Conservation (phyloP, 257 asterid species). For the Fraxinus quadrangulata region DNA sequence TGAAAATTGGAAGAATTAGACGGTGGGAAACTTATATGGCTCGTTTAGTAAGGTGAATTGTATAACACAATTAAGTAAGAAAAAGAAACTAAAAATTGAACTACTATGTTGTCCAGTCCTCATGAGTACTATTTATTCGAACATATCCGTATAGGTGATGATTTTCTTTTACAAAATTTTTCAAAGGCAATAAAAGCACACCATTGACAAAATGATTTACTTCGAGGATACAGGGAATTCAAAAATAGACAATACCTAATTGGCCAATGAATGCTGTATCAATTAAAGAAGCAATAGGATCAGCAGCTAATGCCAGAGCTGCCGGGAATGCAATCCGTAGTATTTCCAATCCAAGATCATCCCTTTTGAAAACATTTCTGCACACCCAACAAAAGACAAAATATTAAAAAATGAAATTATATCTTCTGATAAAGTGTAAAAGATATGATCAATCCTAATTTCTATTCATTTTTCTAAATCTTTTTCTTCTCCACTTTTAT, state of each 20-base stretch:
- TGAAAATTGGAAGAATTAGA: neutral
- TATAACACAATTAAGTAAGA: too few relatives aligned
- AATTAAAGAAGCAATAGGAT: conserved; percentile 85
- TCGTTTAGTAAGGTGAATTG: too few relatives aligned
- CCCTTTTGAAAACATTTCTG: conserved; percentile 67
- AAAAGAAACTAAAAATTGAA: too few relatives aligned
- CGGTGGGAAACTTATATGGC: too few relatives aligned
- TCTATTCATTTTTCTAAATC: neutral
- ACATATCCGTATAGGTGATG: neutral
- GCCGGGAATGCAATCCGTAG: conserved; percentile 80
- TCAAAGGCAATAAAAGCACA: neutral
- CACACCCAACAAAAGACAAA: neutral
- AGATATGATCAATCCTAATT: neutral
- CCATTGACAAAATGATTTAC: neutral
- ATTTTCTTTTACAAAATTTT: neutral
- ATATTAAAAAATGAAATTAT: neutral
- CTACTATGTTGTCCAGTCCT: neutral
- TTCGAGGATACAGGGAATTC: neutral
- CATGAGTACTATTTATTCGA: neutral
- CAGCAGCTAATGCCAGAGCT: conserved; percentile 94
- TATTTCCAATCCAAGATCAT: conserved; percentile 77
- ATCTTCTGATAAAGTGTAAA: neutral
- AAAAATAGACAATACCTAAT: conserved; percentile 52
- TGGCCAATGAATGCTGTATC: conserved; percentile 91
- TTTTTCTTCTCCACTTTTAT: neutral